Base-by-base conservation (phyloP, 306 rosid genomes). In the Dryas drummondii region DNA sequence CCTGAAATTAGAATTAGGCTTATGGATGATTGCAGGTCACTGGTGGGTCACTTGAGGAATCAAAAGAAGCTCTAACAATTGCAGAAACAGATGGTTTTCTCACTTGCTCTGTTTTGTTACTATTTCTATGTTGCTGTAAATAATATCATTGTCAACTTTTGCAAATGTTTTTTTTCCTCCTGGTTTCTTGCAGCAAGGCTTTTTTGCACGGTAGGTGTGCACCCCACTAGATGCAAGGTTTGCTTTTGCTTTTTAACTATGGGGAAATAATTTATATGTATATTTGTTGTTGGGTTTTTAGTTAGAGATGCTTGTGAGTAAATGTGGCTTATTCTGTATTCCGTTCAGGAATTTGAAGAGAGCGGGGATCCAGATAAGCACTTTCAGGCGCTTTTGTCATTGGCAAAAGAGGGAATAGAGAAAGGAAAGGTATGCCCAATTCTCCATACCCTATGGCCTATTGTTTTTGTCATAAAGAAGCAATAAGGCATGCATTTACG, bases 191-290 rank as follows among this genome's bases (percentile, higher is more conserved):
- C 77, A 94, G 98, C 94, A 75, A 85, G 98, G 75, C 93, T 94
- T 62, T 94, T 88, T 85, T 91, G 96, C 79, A 91, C 98, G 5
- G 93, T 94, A 59, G 98, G 98, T 70, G 97, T 94, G 88, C 98
- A 94, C 79, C 98, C 96, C 51, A 94, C 98, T 17, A 86, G 98
- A 71, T 94, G 98, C 96, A 90, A 90, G 97, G 98, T 94, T 14
- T 82, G 77, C 14, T 71, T 3, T 41, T 26, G 5, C 9, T 17
- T 56, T n/a, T 52, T 15, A 5, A 2, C 41, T 16, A 40, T 42
- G 22, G 1, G 42, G 11, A 32, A 14, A 22, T 32, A 66, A 26
- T 17, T 11, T 11, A 65, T 45, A 6, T 56, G 48, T 16, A 17
- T 42, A 32, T 42, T 67, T 56, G 59, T 22, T 32, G 5, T 40